Base-by-base conservation (phyloP, 371 early-diverging fungal species). In the Actinomucor elegans region DNA sequence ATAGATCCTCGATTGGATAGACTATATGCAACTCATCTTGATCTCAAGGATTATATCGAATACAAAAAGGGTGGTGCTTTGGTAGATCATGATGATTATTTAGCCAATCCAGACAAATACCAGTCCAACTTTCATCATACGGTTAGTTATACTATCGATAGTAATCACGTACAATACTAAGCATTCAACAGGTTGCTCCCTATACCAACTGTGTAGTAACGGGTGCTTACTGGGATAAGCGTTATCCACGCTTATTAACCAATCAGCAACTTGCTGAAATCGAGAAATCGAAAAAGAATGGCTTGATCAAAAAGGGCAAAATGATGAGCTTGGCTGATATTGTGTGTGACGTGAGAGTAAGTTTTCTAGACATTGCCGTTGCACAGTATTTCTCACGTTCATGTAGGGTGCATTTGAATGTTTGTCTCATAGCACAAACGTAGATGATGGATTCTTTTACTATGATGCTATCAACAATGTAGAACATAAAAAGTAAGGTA, bases 221-320 rank as follows among this genome's bases (percentile, higher is more conserved):
- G 49, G 98, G 98, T 12, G 92, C 93, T 37, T 98, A 93, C 69
- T 98, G 98, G 98, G 91, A 93, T 57, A 54, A 75, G 11, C 70
- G 81, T 36, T 95, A 77, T 66, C 98, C 98, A n/a, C 86, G 96
- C 12, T 73, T 97, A 43, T 57, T 98, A 65, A 94, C 94, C 15
- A 90, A 80, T 17, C 75, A 81, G 36, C 94, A 98, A 48, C 67
- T 91, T 18, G 57, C 66, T 11, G 57, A 81, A n/a, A 72, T 97
- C 43, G 85, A 87, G 64, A 53, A 71, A 62, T 49, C 73, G 31
- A 80, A 79, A n/a, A 64, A 84, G 17, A 33, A 61, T 15, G 75
- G 75, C 1, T 15, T 37, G n/a, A 61, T 78, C 29, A 68, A 80
- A 24, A 79, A 79, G 36, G 77, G 87, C 35, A 75, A 90, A 43